phyloP scores from a whole-genome alignment of 306 rosid genomes.

The Quercus variabilis region DNA sequence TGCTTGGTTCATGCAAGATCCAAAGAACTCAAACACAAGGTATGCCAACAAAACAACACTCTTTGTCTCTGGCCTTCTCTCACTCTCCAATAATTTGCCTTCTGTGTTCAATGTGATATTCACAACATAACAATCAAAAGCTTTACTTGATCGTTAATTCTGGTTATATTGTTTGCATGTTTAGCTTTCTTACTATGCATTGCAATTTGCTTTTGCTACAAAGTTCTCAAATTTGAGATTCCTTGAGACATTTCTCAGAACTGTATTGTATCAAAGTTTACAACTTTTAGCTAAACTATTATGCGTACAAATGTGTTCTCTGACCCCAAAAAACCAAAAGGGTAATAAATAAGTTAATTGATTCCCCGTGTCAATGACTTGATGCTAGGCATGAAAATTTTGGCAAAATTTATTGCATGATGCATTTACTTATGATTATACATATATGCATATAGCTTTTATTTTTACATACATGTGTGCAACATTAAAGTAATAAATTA shows the following conservation, averaged over 20 bases:
- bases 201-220: neutral
- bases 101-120: neutral
- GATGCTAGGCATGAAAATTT: no score
- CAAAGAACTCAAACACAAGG: constrained; percentile 74
- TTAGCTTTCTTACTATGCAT: neutral
- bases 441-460: no score
- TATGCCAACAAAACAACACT: constrained; percentile 25
- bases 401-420: no score
- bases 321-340: neutral
- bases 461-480: no score
- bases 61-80: neutral
- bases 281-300: neutral
- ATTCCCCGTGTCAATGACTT: neutral
- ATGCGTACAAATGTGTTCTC: neutral
- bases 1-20: constrained; percentile 87
- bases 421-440: no score
- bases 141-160: neutral
- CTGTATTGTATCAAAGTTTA: neutral
- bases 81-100: neutral
- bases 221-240: neutral
- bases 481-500: no score
- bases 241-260: neutral
- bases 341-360: neutral
- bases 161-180: neutral
- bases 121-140: neutral